Evolutionary conservation across 352 stramenopile species (phyloP).

Genomic region (Phytopythium helicoides): DNA sequence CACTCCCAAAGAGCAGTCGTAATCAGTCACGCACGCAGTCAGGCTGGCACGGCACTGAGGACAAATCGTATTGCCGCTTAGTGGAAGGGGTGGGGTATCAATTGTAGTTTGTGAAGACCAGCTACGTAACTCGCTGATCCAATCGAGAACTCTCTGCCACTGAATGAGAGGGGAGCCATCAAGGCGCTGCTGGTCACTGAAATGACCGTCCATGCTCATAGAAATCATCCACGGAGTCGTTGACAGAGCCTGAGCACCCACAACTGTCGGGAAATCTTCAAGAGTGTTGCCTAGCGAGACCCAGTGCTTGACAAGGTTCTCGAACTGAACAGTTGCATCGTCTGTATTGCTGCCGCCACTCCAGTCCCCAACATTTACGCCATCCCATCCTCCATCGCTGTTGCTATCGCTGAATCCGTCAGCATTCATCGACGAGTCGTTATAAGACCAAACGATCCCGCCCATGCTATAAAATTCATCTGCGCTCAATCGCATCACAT

Average conservation of each 20-base stretch:
- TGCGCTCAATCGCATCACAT: background rate
- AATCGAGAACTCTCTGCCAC: constrained; percentile 1
- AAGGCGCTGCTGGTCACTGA: background rate
- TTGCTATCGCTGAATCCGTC: background rate
- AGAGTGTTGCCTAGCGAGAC: constrained; percentile 1
- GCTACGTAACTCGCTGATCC: background rate
- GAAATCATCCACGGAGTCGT: background rate
- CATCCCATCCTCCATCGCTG: background rate
- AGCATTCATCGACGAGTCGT: background rate
- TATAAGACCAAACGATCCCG: constrained; percentile 7
- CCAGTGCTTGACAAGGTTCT: constrained; percentile 2
- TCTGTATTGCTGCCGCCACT: background rate
- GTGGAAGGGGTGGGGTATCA: background rate
- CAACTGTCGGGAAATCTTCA: background rate
- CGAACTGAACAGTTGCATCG: constrained; percentile 1
- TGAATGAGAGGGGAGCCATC: background rate
- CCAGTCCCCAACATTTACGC: background rate
- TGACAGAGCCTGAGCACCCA: background rate
- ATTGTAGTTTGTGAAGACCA: background rate
- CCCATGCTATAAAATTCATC: constrained; percentile 8
- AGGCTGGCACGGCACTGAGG: background rate
- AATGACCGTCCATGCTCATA: background rate
- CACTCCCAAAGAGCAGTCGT: background rate
- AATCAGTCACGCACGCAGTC: background rate
- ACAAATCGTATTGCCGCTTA: constrained; percentile 1